Evolutionary conservation across 306 rosid genomes (phyloP).

Genomic region (Lupinus albus): DNA sequence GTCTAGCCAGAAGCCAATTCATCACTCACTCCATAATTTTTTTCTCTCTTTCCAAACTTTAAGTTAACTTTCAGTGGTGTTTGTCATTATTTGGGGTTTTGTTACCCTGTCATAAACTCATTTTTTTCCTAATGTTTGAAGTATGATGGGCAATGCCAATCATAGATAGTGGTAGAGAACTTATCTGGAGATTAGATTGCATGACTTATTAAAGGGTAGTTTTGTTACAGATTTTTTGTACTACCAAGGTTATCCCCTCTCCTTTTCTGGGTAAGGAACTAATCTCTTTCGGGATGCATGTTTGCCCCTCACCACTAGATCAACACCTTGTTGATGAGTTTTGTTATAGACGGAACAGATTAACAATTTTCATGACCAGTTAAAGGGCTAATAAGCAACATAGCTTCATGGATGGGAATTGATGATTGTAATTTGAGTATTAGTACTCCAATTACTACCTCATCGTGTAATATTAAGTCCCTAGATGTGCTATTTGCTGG

Average conservation of each 20-base stretch:
- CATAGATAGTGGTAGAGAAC: slow-evolving; percentile 18
- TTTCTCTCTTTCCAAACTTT: background rate
- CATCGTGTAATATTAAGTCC: too few species aligned
- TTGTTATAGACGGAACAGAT: background rate
- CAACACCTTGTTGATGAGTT: too few species aligned
- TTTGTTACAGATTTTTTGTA: background rate
- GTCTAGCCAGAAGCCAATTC: slow-evolving; percentile 5
- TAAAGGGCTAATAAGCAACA: background rate
- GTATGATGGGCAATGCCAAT: background rate
- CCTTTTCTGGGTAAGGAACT: too few species aligned
- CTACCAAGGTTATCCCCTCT: too few species aligned
- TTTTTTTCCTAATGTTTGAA: background rate
- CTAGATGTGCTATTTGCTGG: too few species aligned
- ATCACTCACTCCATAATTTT: background rate
- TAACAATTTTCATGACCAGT: background rate
- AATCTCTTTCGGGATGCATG: too few species aligned
- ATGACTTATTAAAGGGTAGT: background rate
- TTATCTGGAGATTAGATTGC: background rate
- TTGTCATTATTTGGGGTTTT: slow-evolving; percentile 6
- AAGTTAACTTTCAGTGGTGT: background rate
- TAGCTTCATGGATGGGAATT: background rate
- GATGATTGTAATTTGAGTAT: background rate
- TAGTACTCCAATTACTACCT: too few species aligned
- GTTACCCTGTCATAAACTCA: background rate
- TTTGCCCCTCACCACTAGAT: too few species aligned